Evolutionary conservation across 2,329 filamentous ascomycete species (phyloP).

Genomic region (Aureobasidium sp.): DNA sequence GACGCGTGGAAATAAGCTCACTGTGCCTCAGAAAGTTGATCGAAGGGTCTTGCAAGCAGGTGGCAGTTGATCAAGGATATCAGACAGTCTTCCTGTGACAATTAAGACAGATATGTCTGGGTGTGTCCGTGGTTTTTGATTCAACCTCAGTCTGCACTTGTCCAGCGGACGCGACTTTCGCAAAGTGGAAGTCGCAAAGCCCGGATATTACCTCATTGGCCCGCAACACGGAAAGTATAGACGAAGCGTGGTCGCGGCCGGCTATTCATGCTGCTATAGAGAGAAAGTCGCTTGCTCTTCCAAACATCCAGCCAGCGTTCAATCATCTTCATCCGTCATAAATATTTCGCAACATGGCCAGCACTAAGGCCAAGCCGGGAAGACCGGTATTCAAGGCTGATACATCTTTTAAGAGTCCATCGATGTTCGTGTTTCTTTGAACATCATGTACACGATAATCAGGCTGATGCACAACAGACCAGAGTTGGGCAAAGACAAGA

Average conservation of each 20-base stretch:
- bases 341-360: neutral
- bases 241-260: neutral
- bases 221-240: neutral
- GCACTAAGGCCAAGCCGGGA: neutral
- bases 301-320: neutral
- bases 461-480: constrained; percentile 3
- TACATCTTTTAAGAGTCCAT: neutral
- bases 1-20: constrained; percentile 7
- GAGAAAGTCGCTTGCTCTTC: neutral
- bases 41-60: neutral
- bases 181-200: constrained; percentile 6
- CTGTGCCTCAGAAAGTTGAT: neutral
- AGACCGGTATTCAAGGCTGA: constrained; percentile 4
- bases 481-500: constrained; percentile 5
- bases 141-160: neutral
- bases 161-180: constrained; percentile 3
- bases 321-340: neutral
- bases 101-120: neutral
- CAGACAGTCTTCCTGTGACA: neutral
- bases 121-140: neutral
- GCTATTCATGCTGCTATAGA: neutral
- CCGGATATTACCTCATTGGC: neutral
- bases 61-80: neutral
- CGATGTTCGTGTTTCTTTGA: neutral
- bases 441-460: neutral